phyloP scores from a whole-genome alignment of 306 rosid genomes.

The Vigna hirtella region DNA sequence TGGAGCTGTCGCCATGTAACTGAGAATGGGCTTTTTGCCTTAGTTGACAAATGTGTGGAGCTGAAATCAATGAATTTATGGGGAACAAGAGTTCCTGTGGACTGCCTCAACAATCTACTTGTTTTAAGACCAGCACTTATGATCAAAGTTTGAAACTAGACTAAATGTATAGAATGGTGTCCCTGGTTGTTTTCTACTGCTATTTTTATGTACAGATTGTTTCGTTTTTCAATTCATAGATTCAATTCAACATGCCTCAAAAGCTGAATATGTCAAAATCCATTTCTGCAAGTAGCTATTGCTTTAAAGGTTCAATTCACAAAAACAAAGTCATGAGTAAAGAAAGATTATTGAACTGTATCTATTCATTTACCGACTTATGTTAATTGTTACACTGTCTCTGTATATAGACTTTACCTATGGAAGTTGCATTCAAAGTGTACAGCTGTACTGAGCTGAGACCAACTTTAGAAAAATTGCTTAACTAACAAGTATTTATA shows the following conservation, averaged over 20 bases:
- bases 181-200: constrained; percentile 38
- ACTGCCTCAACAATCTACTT: constrained; percentile 64
- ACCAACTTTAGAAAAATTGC: background rate
- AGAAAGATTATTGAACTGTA: background rate
- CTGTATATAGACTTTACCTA: background rate
- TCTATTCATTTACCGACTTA: background rate
- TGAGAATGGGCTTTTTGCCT: constrained; percentile 67
- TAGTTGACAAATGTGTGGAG: constrained; percentile 74
- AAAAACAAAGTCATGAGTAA: background rate
- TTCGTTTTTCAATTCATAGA: constrained; percentile 17
- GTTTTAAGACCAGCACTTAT: constrained; percentile 66
- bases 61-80: constrained; percentile 83
- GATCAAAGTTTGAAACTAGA: constrained; percentile 60
- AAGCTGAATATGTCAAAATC: constrained; percentile 32
- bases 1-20: constrained; percentile 97
- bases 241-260: constrained; percentile 15
- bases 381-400: background rate
- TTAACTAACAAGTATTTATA: background rate
- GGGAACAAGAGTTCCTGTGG: constrained; percentile 88
- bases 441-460: background rate
- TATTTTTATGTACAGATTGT: constrained; percentile 42
- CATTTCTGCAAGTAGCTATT: constrained; percentile 31
- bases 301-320: constrained; percentile 26
- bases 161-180: constrained; percentile 35
- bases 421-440: background rate